A percentile compares a stretch with the other conserved stretches of the same genome.
Evolutionary conservation across 768 basidiomycete genomes (phyloP).

Genomic region (Obba rivulosa): DNA sequence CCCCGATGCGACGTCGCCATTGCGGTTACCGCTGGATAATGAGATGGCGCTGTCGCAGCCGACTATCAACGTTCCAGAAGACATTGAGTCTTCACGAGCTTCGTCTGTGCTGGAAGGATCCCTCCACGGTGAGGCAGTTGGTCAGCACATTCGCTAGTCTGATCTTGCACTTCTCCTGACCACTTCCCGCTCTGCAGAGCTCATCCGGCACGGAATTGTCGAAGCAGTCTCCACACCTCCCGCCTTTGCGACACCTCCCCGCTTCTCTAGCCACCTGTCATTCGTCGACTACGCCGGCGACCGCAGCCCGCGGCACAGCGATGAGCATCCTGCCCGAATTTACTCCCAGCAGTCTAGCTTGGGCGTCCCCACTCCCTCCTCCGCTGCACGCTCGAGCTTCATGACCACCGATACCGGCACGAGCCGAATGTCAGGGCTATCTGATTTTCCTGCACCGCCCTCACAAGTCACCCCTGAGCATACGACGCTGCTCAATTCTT

Average conservation of each 20-base stretch:
- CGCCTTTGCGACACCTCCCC: conserved; percentile 33
- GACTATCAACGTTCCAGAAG: conserved; percentile 27
- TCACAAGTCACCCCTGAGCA: conserved; percentile 25
- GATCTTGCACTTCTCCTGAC: conserved; percentile 4
- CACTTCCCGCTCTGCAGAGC: conserved; percentile 26
- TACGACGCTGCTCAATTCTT: conserved; percentile 40
- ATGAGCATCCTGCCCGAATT: conserved; percentile 11
- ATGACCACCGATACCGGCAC: conserved; percentile 49
- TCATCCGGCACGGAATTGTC: conserved; percentile 45
- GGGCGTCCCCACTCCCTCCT: conserved; percentile 23
- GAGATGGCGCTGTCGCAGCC: conserved; percentile 18
- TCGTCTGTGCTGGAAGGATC: conserved; percentile 29
- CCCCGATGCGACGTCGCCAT: conserved; percentile 12
- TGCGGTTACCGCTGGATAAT: conserved; percentile 25
- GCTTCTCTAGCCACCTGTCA: conserved; percentile 26
- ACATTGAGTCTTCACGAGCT: conserved; percentile 28
- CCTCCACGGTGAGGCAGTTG: conserved; percentile 34
- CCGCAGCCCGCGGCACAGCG: conserved; percentile 4
- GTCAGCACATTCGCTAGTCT: conserved; percentile 27
- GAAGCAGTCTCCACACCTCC: conserved; percentile 48
- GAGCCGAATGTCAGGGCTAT: conserved; percentile 66
- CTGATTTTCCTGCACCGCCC: conserved; percentile 69
- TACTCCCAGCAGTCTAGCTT: conserved; percentile 17
- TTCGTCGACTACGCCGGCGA: conserved; percentile 12
- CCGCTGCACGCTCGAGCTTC: conserved; percentile 46